Percentiles rank a stretch among this genome's conserved stretches.
Conservation (phyloP, 1,284 basidiomycete species). For the Neotropicomus parvogracilis region DNA sequence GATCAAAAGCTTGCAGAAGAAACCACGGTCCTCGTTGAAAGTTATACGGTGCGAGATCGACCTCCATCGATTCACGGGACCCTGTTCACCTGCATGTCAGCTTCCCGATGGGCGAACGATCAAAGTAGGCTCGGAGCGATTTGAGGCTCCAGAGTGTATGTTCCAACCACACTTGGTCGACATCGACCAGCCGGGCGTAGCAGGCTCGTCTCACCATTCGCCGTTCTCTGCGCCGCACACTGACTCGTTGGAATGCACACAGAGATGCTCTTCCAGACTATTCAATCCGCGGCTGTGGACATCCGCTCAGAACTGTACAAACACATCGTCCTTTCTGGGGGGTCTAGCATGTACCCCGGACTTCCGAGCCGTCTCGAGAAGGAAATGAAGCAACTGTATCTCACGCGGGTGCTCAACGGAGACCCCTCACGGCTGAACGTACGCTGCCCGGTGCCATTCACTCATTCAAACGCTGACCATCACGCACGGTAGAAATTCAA, state of each 20-base stretch:
- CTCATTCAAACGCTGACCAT: background rate
- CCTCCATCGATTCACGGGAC: background rate
- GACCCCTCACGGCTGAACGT: constrained; percentile 87
- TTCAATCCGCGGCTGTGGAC: constrained; percentile 91
- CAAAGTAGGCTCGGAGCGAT: constrained; percentile 98
- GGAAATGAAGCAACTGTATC: constrained; percentile 98
- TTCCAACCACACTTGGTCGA: constrained; percentile 99
- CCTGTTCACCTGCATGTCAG: constrained; percentile 38
- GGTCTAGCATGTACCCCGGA: constrained; percentile 98
- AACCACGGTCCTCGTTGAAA: constrained; percentile 95
- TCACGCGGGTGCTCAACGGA: constrained; percentile 84
- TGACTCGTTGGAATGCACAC: constrained; percentile 25
- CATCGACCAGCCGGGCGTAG: constrained; percentile 94
- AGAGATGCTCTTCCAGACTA: constrained; percentile 97
- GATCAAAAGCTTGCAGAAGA: constrained; percentile 95
- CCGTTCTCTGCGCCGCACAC: background rate
- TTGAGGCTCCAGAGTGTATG: constrained; percentile 99
- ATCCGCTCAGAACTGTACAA: constrained; percentile 92
- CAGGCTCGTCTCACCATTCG: constrained; percentile 51
- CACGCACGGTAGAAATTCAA: constrained; percentile 84
- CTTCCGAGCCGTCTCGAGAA: constrained; percentile 96
- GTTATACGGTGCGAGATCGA: constrained; percentile 74
- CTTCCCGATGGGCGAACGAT: constrained; percentile 95
- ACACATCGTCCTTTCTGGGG: constrained; percentile 96
- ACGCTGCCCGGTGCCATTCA: constrained; percentile 35